A percentile compares a stretch with the other conserved stretches of the same genome.
phyloP scores from a whole-genome alignment of 2,329 filamentous ascomycete species.

The Botryotinia calthae region DNA sequence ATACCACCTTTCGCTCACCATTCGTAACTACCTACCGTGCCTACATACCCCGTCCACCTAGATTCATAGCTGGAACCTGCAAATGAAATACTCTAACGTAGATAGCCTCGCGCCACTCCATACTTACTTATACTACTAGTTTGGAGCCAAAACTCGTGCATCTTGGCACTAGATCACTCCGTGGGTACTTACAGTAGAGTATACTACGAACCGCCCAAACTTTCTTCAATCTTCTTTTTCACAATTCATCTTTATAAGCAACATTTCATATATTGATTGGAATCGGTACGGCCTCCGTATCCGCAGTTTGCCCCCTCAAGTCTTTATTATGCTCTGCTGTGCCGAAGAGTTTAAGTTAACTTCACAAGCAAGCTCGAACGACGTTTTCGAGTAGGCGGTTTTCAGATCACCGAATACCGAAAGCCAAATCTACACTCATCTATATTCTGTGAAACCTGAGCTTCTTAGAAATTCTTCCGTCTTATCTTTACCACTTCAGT shows the following conservation, averaged over 20 bases:
- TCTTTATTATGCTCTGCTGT: background rate
- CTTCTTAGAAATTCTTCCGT: background rate
- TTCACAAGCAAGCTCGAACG: background rate
- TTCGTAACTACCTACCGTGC: background rate
- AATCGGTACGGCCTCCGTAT: background rate
- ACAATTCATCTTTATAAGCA: background rate
- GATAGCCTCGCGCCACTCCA: background rate
- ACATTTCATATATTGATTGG: background rate
- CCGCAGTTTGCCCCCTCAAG: background rate
- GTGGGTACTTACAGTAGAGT: background rate
- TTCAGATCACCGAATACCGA: background rate
- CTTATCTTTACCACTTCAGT: background rate
- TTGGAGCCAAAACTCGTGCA: constrained; percentile 10
- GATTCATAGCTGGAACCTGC: background rate
- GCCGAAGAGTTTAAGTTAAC: background rate
- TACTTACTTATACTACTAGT: background rate
- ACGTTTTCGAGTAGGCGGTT: background rate
- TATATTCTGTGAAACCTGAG: background rate
- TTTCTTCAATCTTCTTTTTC: background rate
- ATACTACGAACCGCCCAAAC: background rate
- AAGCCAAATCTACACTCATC: background rate
- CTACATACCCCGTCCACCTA: background rate
- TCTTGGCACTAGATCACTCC: background rate
- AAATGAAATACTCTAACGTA: background rate
- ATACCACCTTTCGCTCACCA: background rate